Percentiles rank a stretch among this genome's conserved stretches.
These are phyloP conservation scores for Alternaria solani DNA, from an alignment of 2,329 filamentous ascomycete genomes.

Conservation along the genomic window DNA sequence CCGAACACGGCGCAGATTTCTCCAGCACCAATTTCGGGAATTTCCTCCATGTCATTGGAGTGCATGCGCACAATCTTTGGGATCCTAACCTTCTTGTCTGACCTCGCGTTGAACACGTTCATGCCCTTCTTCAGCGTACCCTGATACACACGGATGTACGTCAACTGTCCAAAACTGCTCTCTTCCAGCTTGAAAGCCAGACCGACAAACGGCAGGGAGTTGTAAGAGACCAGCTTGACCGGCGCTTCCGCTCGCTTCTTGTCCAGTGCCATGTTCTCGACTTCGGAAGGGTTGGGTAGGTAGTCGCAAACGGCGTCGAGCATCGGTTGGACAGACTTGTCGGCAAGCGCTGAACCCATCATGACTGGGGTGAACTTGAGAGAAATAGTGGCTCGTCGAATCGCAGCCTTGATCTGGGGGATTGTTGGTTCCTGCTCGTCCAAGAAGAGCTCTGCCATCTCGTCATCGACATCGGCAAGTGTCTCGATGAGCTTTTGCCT, in stretches of 20 bases:
- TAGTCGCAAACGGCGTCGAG: slow-evolving; percentile 96
- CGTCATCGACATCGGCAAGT: slow-evolving; percentile 95
- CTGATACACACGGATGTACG: slow-evolving; percentile 98
- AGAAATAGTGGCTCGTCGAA: slow-evolving; percentile 86
- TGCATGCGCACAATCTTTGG: slow-evolving; percentile 99
- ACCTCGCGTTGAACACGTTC: slow-evolving; percentile 92
- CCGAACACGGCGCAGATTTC: slow-evolving; percentile 99
- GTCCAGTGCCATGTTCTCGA: slow-evolving; percentile 89
- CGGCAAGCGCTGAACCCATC: slow-evolving; percentile 94
- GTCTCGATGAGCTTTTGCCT: slow-evolving; percentile 89
- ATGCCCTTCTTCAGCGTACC: slow-evolving; percentile 86
- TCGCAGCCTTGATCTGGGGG: slow-evolving; percentile 88
- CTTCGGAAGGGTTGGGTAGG: slow-evolving; percentile 88
- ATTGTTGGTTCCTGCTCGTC: slow-evolving; percentile 83
- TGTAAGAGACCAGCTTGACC: slow-evolving; percentile 91
- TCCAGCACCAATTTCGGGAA: slow-evolving; percentile 88
- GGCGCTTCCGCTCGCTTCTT: slow-evolving; percentile 77
- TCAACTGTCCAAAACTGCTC: slow-evolving; percentile 97
- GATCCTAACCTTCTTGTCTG: slow-evolving; percentile 94
- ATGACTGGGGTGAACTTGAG: slow-evolving; percentile 93
- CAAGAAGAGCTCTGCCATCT: slow-evolving; percentile 94
- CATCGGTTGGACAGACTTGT: slow-evolving; percentile 96
- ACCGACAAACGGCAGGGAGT: slow-evolving; percentile 90
- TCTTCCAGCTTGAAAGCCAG: slow-evolving; percentile 99
- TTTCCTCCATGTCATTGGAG: slow-evolving; percentile 99